phyloP scores from a whole-genome alignment of 202 grass and related monocot genomes.

The Eragrostis tef region DNA sequence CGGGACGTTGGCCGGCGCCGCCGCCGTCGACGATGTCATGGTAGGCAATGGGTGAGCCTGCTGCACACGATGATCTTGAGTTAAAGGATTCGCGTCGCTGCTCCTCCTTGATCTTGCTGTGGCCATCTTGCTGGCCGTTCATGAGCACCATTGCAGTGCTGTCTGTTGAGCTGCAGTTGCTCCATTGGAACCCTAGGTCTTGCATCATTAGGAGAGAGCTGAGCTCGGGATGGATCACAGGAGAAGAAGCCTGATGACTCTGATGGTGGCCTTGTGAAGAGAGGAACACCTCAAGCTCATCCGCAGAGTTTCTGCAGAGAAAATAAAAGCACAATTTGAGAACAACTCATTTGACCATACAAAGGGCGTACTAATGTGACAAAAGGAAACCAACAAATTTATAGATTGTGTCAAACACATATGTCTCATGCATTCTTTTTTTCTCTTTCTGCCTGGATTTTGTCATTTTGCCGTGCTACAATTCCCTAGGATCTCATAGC shows the following conservation, averaged over 20 bases:
- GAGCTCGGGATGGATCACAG: constrained; percentile 44
- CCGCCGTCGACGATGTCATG: not conserved
- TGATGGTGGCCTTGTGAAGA: constrained; percentile 53
- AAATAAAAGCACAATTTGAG: not conserved
- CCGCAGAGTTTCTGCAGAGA: constrained; percentile 51
- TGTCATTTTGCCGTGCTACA: constrained; percentile 66
- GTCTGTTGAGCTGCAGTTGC: constrained; percentile 43
- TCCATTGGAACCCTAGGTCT: constrained; percentile 88
- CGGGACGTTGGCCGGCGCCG: not conserved
- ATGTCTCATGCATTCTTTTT: constrained; percentile 39
- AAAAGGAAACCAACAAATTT: constrained; percentile 60
- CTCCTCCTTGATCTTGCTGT: constrained; percentile 59
- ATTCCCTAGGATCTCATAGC: constrained; percentile 67
- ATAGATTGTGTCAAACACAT: constrained; percentile 40
- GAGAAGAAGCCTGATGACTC: constrained; percentile 32
- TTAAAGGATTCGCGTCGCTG: constrained; percentile 21
- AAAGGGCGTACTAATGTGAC: constrained; percentile 13
- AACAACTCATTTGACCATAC: not conserved
- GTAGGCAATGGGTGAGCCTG: not conserved
- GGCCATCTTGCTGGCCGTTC: constrained; percentile 28
- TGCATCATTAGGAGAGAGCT: constrained; percentile 68
- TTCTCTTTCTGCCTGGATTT: constrained; percentile 30
- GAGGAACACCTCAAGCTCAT: constrained; percentile 49
- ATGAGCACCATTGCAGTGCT: not conserved
- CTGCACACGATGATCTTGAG: constrained; percentile 34